These are phyloP conservation scores for Lepidopterella palustris DNA, from an alignment of 495 filamentous ascomycete genomes.

Conservation along the genomic window DNA sequence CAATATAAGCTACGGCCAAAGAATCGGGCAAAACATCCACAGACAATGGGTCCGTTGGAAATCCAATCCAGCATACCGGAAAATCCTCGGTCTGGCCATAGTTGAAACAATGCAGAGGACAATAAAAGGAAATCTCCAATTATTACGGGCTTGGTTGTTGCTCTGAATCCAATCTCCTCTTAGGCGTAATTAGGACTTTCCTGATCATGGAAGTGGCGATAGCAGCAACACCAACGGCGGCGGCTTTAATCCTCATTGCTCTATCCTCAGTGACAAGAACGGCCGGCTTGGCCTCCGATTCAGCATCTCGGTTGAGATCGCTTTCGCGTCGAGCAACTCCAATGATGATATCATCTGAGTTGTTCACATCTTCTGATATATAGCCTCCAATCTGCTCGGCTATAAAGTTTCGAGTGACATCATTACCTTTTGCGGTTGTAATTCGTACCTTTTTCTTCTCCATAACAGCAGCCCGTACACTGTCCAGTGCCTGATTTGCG, in stretches of 20 bases:
- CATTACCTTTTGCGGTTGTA: neutral
- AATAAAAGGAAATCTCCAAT: neutral
- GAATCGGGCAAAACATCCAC: too few species aligned
- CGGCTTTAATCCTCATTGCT: conserved; percentile 13
- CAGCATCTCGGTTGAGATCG: neutral
- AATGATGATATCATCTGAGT: conserved; percentile 11
- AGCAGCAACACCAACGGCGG: conserved; percentile 6
- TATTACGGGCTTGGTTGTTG: neutral
- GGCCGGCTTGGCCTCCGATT: neutral
- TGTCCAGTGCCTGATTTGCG: neutral
- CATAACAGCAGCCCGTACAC: conserved; percentile 1
- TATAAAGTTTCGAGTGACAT: neutral
- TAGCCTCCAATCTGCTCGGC: neutral
- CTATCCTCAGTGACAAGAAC: conserved; percentile 12
- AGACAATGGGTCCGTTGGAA: too few species aligned
- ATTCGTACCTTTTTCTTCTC: conserved; percentile 6
- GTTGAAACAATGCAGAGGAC: neutral
- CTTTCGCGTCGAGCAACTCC: neutral
- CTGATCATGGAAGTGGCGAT: conserved; percentile 11
- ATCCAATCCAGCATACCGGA: neutral
- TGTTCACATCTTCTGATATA: neutral
- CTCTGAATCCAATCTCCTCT: neutral
- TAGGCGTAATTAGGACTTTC: conserved; percentile 6
- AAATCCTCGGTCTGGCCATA: neutral
- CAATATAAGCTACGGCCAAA: too few species aligned